phyloP scores from a whole-genome alignment of 768 basidiomycete genomes.

The Tulasnella sp. region DNA sequence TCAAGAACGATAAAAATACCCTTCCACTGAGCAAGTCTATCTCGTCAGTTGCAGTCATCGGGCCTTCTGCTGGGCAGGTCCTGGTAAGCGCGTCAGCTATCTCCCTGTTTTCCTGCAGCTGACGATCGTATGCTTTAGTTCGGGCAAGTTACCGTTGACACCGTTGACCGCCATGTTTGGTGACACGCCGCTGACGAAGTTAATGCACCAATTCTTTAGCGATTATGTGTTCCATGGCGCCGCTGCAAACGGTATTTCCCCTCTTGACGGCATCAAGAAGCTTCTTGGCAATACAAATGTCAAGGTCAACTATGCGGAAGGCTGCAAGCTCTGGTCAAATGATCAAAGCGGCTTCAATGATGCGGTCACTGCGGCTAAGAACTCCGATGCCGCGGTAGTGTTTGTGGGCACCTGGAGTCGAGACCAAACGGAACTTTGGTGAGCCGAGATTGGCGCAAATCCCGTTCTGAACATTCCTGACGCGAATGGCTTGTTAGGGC shows the following conservation, averaged over 20 bases:
- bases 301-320: constrained; percentile 52
- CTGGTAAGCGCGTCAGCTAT: constrained; percentile 22
- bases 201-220: constrained; percentile 38
- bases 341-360: constrained; percentile 43
- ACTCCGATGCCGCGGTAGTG: constrained; percentile 50
- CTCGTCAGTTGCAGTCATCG: constrained; percentile 47
- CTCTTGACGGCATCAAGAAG: constrained; percentile 50
- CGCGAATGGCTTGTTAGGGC: not conserved
- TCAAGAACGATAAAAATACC: constrained; percentile 43
- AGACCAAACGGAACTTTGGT: constrained; percentile 31
- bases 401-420: constrained; percentile 52
- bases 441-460: constrained; percentile 25
- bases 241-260: constrained; percentile 43
- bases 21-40: constrained; percentile 39
- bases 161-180: not conserved
- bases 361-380: constrained; percentile 42
- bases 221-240: constrained; percentile 66
- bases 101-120: not conserved
- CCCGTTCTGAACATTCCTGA: not conserved
- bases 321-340: constrained; percentile 58
- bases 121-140: not conserved
- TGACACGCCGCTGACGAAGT: not conserved
- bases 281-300: constrained; percentile 38
- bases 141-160: not conserved
- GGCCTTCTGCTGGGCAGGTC: constrained; percentile 51